Conservation (phyloP, 2,329 filamentous ascomycete genomes). For the Zarea fungicola region DNA sequence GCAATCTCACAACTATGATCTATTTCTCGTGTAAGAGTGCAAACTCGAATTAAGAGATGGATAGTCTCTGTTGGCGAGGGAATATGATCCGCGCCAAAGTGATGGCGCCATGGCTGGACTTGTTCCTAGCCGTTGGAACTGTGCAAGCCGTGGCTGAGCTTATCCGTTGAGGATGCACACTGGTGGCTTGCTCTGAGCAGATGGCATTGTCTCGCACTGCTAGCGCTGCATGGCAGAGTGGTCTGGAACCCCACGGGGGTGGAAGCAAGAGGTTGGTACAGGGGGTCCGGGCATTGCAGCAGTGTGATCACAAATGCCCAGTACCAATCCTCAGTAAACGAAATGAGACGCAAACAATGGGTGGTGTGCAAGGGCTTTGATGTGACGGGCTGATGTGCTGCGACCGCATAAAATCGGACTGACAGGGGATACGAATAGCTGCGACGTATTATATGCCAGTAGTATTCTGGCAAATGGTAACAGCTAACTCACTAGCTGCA, state of each 20-base stretch:
- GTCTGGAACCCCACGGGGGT: conserved; percentile 11
- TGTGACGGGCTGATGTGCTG: not conserved
- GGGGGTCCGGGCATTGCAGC: conserved; percentile 3
- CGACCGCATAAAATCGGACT: conserved; percentile 3
- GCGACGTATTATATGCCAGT: not conserved
- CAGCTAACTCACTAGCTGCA: not conserved
- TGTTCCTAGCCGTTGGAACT: conserved; percentile 11
- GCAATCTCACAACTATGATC: not conserved
- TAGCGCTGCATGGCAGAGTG: conserved; percentile 5
- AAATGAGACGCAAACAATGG: conserved; percentile 1
- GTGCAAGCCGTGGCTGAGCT: conserved; percentile 14
- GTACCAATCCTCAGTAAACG: not conserved
- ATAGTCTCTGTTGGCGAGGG: not conserved
- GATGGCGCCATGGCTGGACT: conserved; percentile 7
- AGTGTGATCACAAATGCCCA: conserved; percentile 6
- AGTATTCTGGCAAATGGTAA: not conserved
- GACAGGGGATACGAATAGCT: not conserved
- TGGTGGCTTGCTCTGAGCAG: conserved; percentile 11
- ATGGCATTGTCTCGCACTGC: conserved; percentile 3
- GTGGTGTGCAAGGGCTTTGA: not conserved
- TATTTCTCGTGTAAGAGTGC: not conserved
- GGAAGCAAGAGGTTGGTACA: conserved; percentile 1
- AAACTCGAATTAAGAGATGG: not conserved
- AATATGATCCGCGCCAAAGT: not conserved
- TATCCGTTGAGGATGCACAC: conserved; percentile 12